Percentiles rank a stretch among this genome's conserved stretches.
These are phyloP conservation scores for Pichia gijzeniarum DNA, from an alignment of 805 yeast species.

Conservation along the genomic window DNA sequence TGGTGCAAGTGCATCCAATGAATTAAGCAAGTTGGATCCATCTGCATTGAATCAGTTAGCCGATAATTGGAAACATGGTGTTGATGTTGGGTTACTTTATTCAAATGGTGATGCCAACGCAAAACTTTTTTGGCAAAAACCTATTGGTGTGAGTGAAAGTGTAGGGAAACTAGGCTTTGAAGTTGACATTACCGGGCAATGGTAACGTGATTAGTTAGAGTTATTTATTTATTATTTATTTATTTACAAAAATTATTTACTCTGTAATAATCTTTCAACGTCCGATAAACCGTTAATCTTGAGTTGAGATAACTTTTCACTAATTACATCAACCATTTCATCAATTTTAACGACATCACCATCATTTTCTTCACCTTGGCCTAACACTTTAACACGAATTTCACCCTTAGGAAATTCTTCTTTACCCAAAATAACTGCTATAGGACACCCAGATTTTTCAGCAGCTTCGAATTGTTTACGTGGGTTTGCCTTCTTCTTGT, in stretches of 20 bases:
- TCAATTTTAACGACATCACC: constrained; percentile 71
- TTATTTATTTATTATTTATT: not conserved
- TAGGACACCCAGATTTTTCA: constrained; percentile 83
- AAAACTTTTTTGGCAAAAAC: constrained; percentile 9
- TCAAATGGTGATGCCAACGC: constrained; percentile 11
- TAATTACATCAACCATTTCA: constrained; percentile 48
- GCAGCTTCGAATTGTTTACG: constrained; percentile 98
- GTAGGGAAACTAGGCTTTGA: constrained; percentile 14
- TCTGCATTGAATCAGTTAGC: not conserved
- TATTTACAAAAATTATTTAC: not conserved
- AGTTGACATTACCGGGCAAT: constrained; percentile 14
- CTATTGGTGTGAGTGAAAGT: not conserved
- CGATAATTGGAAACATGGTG: constrained; percentile 10
- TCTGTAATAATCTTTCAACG: constrained; percentile 52
- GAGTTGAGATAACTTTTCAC: constrained; percentile 31
- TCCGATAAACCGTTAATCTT: constrained; percentile 54
- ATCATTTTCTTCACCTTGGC: constrained; percentile 72
- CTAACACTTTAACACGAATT: constrained; percentile 79
- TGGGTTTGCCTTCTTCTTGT: constrained; percentile 88
- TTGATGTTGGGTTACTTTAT: constrained; percentile 15
- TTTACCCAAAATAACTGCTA: constrained; percentile 91
- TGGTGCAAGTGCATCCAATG: constrained; percentile 10
- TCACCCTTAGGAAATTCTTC: constrained; percentile 83
- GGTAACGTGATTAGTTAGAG: constrained; percentile 2
- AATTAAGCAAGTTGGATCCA: constrained; percentile 2